Conservation (phyloP, 129 eudicot species). For the Flaveria bidentis region DNA sequence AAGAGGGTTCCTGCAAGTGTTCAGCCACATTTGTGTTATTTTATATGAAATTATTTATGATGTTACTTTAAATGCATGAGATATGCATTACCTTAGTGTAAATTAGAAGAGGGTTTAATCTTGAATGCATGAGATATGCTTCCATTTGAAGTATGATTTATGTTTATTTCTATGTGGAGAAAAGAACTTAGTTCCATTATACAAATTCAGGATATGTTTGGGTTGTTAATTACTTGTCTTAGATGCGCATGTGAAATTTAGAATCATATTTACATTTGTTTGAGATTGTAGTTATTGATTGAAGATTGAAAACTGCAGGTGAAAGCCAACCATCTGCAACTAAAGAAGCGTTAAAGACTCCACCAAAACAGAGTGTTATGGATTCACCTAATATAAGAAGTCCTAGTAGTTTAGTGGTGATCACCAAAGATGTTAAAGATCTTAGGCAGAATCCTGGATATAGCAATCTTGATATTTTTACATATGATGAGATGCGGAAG, state of each 20-base stretch:
- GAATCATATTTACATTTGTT: neutral
- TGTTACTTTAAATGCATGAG: neutral
- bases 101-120: neutral
- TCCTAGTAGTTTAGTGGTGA: slow-evolving; percentile 46
- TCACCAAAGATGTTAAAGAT: slow-evolving; percentile 72
- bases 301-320: slow-evolving; percentile 37
- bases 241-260: neutral
- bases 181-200: slow-evolving; percentile 14
- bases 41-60: neutral
- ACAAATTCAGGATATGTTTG: neutral
- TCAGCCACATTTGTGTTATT: slow-evolving; percentile 1
- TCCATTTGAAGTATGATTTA: neutral
- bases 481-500: slow-evolving; percentile 86
- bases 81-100: neutral
- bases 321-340: slow-evolving; percentile 30
- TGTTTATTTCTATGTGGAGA: too few species aligned
- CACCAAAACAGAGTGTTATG: slow-evolving; percentile 33
- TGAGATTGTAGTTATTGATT: slow-evolving; percentile 14
- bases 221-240: neutral
- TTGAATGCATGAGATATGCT: neutral
- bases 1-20: neutral
- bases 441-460: slow-evolving; percentile 78
- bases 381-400: slow-evolving; percentile 36
- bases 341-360: slow-evolving; percentile 43
- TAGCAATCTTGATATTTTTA: slow-evolving; percentile 85